Evolutionary conservation across 2,329 filamentous ascomycete species (phyloP).

Genomic region (Bipolaris bicolor): DNA sequence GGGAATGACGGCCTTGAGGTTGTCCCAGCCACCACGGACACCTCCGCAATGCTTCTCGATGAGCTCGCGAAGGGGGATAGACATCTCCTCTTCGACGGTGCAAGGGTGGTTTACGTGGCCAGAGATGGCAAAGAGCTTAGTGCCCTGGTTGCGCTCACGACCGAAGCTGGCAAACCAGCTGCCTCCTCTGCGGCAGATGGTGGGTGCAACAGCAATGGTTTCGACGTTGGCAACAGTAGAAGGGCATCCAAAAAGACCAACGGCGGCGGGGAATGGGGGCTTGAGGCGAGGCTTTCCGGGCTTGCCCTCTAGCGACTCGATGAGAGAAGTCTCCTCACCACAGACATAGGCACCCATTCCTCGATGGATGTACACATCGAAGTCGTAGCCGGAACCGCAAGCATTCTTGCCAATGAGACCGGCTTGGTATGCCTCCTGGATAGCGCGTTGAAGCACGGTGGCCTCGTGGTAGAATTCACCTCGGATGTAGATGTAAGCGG

Average conservation of each 20-base stretch:
- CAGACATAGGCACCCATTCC: slow-evolving; percentile 98
- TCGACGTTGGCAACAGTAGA: slow-evolving; percentile 98
- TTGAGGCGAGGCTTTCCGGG: slow-evolving; percentile 98
- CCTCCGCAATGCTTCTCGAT: slow-evolving; percentile 99
- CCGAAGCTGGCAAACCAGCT: slow-evolving; percentile 94
- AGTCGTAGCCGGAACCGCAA: slow-evolving; percentile 95
- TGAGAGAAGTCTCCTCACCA: slow-evolving; percentile 96
- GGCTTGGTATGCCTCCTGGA: slow-evolving; percentile 95
- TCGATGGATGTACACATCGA: slow-evolving; percentile 95
- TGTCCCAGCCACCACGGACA: slow-evolving; percentile 96
- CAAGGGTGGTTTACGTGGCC: slow-evolving; percentile 98
- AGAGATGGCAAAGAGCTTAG: slow-evolving; percentile 98
- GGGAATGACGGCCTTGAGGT: slow-evolving; percentile 91
- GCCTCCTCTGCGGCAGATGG: slow-evolving; percentile 90
- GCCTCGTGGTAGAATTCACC: slow-evolving; percentile 98
- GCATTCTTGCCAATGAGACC: slow-evolving; percentile 98
- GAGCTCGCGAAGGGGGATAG: slow-evolving; percentile 90
- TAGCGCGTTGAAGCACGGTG: slow-evolving; percentile 88
- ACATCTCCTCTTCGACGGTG: slow-evolving; percentile 99
- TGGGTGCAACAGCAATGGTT: slow-evolving; percentile 92
- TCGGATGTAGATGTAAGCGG: slow-evolving; percentile 99
- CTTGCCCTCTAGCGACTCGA: slow-evolving; percentile 98
- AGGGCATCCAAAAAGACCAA: slow-evolving; percentile 96
- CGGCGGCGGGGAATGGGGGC: slow-evolving; percentile 96
- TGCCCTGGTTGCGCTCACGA: slow-evolving; percentile 93